Evolutionary conservation across 805 yeast species (phyloP), one percentile per base, ranked within the genome.

Genomic region (Zygosaccharomyces gambellarensis): DNA sequence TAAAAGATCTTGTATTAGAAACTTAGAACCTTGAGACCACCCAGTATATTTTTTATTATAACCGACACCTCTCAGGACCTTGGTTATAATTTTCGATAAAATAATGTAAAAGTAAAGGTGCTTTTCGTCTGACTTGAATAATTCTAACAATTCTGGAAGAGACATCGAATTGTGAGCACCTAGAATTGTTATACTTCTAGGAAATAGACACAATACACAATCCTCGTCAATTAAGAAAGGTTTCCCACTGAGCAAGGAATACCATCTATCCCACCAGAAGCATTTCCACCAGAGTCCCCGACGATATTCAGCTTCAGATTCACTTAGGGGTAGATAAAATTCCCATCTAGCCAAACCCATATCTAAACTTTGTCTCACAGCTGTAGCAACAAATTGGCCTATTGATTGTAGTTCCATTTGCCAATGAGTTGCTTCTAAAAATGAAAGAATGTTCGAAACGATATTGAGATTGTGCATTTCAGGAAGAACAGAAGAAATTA

Each of bases 211-310:
- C 9, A 30, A 36, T 6, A 31, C 45, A 10, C 29, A 36, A 11
- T 42, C 31, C 8, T 50, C 51, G 9, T 48, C 22, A 1, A 54
- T 40, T 17, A 46, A 10, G 5, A 47, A 44, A 8, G 51, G 50
- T 27, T 54, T 57, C 0, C 60, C 60, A 3, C 55, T 43, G 3
- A 39, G 22, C 2, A 49, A 10, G 4, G 57, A 28, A 39, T 39
- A 43, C 60, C 58, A 57, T 23, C 47, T 48, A 46, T 54, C 59
- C 58, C 58, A 54, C 59, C 58, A 54, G 19, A 47, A 48, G 23
- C 49, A 40, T 10, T 45, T 48, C 61, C 60, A 57, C 58, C 58
- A 57, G 4, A 52, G 10, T 29, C 36, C 36, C 14, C 61, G 45
- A 7, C 43, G 41, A 21, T 42, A 23, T 17, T 57, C 54, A 1